Evolutionary conservation across 805 yeast species (phyloP).

Genomic region (Hagleromyces aurorensis): DNA sequence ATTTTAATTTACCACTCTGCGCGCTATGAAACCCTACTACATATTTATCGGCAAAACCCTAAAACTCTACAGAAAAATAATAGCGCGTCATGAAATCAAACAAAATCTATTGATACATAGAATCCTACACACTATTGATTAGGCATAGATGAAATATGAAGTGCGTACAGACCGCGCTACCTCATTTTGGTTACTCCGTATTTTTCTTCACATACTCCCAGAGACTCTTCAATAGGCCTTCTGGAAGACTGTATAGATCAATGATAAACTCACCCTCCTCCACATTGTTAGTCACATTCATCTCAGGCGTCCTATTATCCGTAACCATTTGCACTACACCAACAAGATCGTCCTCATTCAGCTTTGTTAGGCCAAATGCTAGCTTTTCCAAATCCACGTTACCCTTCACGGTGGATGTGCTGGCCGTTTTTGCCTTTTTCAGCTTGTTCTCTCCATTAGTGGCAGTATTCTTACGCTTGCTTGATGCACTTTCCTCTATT

Average conservation of each 20-base stretch:
- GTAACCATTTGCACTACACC: constrained; percentile 97
- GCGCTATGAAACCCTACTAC: no score
- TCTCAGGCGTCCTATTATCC: constrained; percentile 88
- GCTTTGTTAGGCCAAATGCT: constrained; percentile 81
- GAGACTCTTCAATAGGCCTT: constrained; percentile 78
- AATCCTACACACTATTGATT: no score
- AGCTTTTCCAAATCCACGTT: constrained; percentile 80
- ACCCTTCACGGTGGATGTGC: constrained; percentile 49
- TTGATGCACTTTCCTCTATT: constrained; percentile 46
- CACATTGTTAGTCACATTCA: constrained; percentile 91
- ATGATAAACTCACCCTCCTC: constrained; percentile 96
- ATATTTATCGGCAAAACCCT: no score
- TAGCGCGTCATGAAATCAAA: no score
- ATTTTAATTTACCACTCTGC: no score
- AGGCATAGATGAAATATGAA: no score
- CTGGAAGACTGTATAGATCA: constrained; percentile 92
- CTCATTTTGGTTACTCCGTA: constrained; percentile 31
- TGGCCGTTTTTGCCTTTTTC: constrained; percentile 43
- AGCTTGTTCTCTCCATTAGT: constrained; percentile 31
- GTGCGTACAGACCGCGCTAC: no score
- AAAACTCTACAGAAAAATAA: no score
- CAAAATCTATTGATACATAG: no score
- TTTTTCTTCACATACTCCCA: constrained; percentile 91
- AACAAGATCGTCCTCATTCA: constrained; percentile 85
- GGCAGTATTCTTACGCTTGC: constrained; percentile 24